Conservation (phyloP, 257 asterid species). For the Penstemon davidsonii region DNA sequence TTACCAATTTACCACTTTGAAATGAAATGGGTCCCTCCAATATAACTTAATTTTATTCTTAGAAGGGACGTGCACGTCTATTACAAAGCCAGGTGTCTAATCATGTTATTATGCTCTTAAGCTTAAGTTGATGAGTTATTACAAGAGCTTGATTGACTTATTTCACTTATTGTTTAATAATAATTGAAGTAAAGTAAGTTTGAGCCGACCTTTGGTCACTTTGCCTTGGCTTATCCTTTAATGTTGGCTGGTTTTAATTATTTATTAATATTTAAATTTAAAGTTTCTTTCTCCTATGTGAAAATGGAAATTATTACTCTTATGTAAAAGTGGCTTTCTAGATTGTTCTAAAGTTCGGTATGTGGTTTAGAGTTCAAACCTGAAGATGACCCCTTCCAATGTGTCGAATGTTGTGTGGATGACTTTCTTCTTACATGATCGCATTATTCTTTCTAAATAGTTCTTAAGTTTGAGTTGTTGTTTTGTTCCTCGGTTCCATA, state of each 20-base stretch:
- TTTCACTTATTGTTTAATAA: background rate
- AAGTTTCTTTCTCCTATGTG: slow-evolving; percentile 23
- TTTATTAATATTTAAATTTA: background rate
- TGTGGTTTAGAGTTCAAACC: too few relatives aligned
- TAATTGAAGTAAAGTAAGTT: background rate
- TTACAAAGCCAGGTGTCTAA: slow-evolving; percentile 16
- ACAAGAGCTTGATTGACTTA: slow-evolving; percentile 19
- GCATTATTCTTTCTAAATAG: slow-evolving; percentile 31
- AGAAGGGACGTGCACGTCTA: slow-evolving; percentile 29
- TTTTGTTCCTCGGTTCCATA: background rate
- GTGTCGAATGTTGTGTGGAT: too few relatives aligned
- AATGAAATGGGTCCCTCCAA: background rate
- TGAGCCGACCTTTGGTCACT: slow-evolving; percentile 25
- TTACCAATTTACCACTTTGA: background rate
- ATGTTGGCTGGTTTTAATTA: background rate
- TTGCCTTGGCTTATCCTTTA: background rate
- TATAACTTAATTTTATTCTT: background rate
- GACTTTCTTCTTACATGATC: background rate
- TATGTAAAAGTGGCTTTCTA: too few relatives aligned
- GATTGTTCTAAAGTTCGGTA: too few relatives aligned
- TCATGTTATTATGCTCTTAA: background rate
- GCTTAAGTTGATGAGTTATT: background rate
- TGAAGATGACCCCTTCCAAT: too few relatives aligned
- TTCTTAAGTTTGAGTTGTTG: slow-evolving; percentile 21
- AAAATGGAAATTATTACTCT: too few relatives aligned